These are phyloP conservation scores for Yamadazyma epiphylla DNA, from an alignment of 1,139 yeast species.

Conservation along the genomic window DNA sequence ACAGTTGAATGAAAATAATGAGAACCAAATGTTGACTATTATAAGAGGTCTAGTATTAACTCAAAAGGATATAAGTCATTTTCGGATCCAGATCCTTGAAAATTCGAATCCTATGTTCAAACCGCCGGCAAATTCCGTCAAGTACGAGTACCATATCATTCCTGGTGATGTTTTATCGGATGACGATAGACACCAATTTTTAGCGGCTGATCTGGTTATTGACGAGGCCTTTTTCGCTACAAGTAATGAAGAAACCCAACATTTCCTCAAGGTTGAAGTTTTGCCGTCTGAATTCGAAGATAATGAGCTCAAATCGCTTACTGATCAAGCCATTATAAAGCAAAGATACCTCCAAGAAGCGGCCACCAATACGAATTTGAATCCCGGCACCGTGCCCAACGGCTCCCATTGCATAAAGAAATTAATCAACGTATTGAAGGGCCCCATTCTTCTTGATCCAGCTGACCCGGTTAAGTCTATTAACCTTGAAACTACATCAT, in stretches of 20 bases:
- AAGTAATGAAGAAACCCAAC: constrained; percentile 11
- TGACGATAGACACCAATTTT: constrained; percentile 21
- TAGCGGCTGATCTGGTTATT: constrained; percentile 13
- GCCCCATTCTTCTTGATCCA: constrained; percentile 48
- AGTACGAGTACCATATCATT: constrained; percentile 36
- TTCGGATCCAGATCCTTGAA: constrained; percentile 28
- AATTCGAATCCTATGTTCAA: constrained; percentile 20
- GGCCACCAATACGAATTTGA: constrained; percentile 24
- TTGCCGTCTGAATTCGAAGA: constrained; percentile 27
- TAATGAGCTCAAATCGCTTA: constrained; percentile 15
- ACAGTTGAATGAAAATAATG: constrained; percentile 16
- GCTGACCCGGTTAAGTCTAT: constrained; percentile 50
- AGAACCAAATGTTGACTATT: constrained; percentile 21
- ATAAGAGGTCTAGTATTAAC: constrained; percentile 32
- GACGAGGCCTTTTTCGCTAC: constrained; percentile 33
- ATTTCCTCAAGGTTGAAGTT: constrained; percentile 31
- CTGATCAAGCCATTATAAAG: constrained; percentile 23
- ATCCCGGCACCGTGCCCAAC: constrained; percentile 39
- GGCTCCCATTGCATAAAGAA: constrained; percentile 55
- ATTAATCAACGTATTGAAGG: constrained; percentile 55
- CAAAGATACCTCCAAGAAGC: constrained; percentile 27
- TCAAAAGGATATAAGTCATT: constrained; percentile 25
- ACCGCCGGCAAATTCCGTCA: constrained; percentile 10
- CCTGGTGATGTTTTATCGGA: constrained; percentile 20
- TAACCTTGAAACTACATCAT: constrained; percentile 40